Conservation (phyloP, 2,329 filamentous ascomycete genomes). For the Calonectria pseudoturangicola region DNA sequence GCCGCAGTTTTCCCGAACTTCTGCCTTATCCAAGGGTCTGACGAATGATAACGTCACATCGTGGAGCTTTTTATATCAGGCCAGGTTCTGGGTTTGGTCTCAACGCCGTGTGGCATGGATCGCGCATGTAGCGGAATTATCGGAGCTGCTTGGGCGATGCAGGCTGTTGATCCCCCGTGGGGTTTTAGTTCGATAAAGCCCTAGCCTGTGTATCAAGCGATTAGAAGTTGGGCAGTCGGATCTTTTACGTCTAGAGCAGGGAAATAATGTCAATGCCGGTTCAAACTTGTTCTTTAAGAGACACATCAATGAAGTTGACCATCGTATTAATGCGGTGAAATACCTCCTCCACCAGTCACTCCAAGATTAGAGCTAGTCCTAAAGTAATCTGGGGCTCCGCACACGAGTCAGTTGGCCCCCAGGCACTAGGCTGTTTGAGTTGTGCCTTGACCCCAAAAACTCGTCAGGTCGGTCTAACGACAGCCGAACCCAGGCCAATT, state of each 20-base stretch:
- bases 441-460: constrained; percentile 7
- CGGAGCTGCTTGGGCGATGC: background rate
- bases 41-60: background rate
- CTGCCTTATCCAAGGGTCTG: background rate
- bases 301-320: background rate
- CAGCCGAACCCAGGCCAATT: constrained; percentile 13
- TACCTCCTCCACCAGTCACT: background rate
- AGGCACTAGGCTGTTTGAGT: background rate
- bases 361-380: background rate
- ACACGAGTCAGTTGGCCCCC: background rate
- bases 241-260: no score
- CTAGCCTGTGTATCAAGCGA: background rate
- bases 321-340: no score
- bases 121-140: background rate
- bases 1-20: background rate
- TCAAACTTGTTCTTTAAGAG: background rate
- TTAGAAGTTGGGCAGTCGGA: background rate
- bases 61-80: background rate
- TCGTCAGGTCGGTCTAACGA: constrained; percentile 16
- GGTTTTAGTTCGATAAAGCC: no score
- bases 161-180: background rate
- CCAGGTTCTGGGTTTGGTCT: background rate
- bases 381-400: constrained; percentile 21
- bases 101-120: background rate
- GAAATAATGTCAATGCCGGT: background rate